Evolutionary conservation across 2,329 filamentous ascomycete genomes (phyloP), one percentile per base, ranked within the genome.

Genomic region (Epichloe glyceriae): DNA sequence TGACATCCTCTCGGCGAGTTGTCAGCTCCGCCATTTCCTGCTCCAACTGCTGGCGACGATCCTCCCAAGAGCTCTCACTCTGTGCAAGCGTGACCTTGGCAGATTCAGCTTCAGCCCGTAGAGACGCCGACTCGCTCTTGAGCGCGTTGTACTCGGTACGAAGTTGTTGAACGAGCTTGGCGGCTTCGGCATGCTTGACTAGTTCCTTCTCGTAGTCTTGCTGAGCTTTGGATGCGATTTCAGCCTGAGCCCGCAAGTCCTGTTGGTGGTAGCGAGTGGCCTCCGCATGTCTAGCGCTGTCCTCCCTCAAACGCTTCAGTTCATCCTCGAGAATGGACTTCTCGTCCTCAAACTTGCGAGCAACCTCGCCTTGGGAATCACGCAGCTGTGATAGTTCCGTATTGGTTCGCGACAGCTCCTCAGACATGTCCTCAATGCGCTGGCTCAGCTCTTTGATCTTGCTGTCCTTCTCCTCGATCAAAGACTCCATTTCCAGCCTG

Each of bases 131-230:
- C 53, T 94, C 80, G 1, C 86, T 85, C 69, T 88, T 90, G 54
- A 97, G 70, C 58, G 87, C 74, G 61, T 95, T 93, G 66, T 86
- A 79, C 56, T 97, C 88, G 4, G 75, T 74, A 48, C 93, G 86
- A 46, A 95, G 73, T 49, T 76, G 76, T 58, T 95, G 88, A 14
- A 96, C 74, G 37, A 81, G 79, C 67, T 89, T 90, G 12, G 91
- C 88, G n/a, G 91, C 93, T 57, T 96, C 88, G 2, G 90, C 91
- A 67, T 98, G 93, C 70, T 93, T 96, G 60, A 95, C 79, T 11
- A 98, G 76, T 65, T 98, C 93, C 55, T 83, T 83, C 66, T 98
- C 94, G 63, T 98, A 98, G 58, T 93, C 90, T 62, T 95, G 85
- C 64, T 98, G 93, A 3, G 93, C 89, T 65, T 88, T 86, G 49